A percentile compares a stretch with the other conserved stretches of the same genome.
phyloP scores from a whole-genome alignment of 148 eudicot genomes.

The Fallopia convolvulus region DNA sequence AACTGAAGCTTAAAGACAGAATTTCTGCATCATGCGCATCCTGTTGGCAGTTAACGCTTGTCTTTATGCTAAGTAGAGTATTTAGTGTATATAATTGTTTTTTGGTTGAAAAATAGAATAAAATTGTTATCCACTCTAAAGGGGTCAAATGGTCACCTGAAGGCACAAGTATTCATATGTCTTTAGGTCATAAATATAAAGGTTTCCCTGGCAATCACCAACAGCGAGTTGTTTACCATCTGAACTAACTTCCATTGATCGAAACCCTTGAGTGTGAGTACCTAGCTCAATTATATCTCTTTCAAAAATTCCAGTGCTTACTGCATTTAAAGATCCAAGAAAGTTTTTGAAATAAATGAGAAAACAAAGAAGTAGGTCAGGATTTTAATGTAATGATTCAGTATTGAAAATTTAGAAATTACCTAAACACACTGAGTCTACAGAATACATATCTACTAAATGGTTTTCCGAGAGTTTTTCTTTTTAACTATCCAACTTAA shows the following conservation, averaged over 20 bases:
- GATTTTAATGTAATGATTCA: background rate
- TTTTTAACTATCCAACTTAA: constrained; percentile 15
- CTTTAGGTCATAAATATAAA: constrained; percentile 37
- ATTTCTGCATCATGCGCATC: constrained; percentile 43
- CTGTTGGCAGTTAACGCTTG: constrained; percentile 18
- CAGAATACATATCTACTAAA: constrained; percentile 8
- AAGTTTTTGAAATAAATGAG: background rate
- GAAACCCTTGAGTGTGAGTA: constrained; percentile 28
- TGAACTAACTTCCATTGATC: constrained; percentile 49
- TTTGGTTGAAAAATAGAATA: background rate
- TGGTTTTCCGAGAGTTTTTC: background rate
- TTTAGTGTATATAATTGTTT: background rate
- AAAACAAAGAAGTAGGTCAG: background rate
- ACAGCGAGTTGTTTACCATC: constrained; percentile 53
- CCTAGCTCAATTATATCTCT: constrained; percentile 34
- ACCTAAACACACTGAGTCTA: constrained; percentile 29
- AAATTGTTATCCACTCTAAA: background rate
- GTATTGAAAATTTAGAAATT: background rate
- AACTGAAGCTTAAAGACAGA: constrained; percentile 37
- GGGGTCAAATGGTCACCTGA: constrained; percentile 24
- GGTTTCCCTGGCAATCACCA: constrained; percentile 48
- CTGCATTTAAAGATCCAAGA: constrained; percentile 22
- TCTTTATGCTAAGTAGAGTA: background rate
- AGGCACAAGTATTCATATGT: constrained; percentile 34
- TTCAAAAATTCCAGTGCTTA: constrained; percentile 44